phyloP scores from a whole-genome alignment of 2,329 filamentous ascomycete species.

The Apiospora saccharicola region DNA sequence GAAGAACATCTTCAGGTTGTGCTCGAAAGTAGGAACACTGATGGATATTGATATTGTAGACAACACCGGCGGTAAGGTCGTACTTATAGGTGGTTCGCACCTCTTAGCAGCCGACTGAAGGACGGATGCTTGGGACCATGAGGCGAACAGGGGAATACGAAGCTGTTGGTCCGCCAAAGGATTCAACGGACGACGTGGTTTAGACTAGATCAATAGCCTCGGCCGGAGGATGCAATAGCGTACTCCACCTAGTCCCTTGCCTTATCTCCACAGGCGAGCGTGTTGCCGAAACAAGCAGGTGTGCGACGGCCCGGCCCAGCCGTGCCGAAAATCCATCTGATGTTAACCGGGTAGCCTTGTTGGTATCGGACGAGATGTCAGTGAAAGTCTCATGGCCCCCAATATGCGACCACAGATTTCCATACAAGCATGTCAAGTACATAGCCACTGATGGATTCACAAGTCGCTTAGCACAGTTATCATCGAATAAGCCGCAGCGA shows the following conservation, averaged over 20 bases:
- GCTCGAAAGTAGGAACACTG: neutral
- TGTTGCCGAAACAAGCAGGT: neutral
- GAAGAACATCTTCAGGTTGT: slow-evolving; percentile 13
- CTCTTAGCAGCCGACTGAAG: neutral
- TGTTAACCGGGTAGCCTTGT: neutral
- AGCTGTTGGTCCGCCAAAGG: neutral
- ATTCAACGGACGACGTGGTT: neutral
- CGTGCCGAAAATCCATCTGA: neutral
- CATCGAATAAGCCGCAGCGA: no score
- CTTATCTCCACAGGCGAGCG: no score
- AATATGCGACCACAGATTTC: neutral
- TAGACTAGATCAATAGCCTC: neutral
- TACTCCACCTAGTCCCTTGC: neutral
- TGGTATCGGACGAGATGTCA: neutral
- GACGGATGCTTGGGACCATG: neutral
- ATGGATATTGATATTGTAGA: neutral
- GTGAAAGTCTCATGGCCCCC: neutral
- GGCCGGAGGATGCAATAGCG: neutral
- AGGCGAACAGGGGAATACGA: neutral
- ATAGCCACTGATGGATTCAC: no score
- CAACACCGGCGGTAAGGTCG: neutral
- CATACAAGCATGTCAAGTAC: no score
- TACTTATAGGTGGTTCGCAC: neutral
- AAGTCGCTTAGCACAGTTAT: no score
- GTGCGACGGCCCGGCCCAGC: neutral